Evolutionary conservation across 352 stramenopile genomes (phyloP), one percentile per base, ranked within the genome.

Genomic region (Phytophthora multivora): DNA sequence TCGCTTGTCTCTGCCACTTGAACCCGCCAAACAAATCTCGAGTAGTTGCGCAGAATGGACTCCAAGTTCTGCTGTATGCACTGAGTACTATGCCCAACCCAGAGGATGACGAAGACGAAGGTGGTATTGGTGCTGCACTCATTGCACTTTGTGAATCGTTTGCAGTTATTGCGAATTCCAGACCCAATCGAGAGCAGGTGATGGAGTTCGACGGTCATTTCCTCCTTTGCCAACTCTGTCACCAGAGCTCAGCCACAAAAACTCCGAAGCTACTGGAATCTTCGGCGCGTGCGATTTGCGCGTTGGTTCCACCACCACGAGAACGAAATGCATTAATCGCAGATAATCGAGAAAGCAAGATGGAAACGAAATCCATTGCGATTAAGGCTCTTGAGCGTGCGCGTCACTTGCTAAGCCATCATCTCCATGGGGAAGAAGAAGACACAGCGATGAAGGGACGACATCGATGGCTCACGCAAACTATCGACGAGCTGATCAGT

Each of bases 1-100:
- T 93, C 26, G 71, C 70, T 51, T 75, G 72, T n/a, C 64, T 93
- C 4, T 91, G 81, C 41, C 71, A 90, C 43, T 55, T 75, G 12
- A 91, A 79, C 19, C 78, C 76, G 18, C 69, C 88, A 23, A 93
- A 93, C 52, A 93, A 91, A 49, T 61, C 67, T 31, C 81, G 84
- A 19, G 66, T 84, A 4, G 61, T 65, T 0, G 76, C 78, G 0
- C 84, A 91, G 38, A 93, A 91, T 58, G 84, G 84, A 4, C 48
- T 93, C 11, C 77, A 88, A 11, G 83, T 91, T n/a, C 47, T 90
- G 31, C 35, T 93, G 21, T 93, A 89, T 40, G 76, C 83, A 7
- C 56, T 85, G 16, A 48, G 59, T 15, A 60, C 75, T 33, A 70
- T 66, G 28, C 48, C 71, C 12, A 39, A 72, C 40, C 12, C 45